Percentiles rank a stretch among this genome's conserved stretches.
phyloP scores from a whole-genome alignment of 495 filamentous ascomycete species.

The Opeltia flavorubescens region DNA sequence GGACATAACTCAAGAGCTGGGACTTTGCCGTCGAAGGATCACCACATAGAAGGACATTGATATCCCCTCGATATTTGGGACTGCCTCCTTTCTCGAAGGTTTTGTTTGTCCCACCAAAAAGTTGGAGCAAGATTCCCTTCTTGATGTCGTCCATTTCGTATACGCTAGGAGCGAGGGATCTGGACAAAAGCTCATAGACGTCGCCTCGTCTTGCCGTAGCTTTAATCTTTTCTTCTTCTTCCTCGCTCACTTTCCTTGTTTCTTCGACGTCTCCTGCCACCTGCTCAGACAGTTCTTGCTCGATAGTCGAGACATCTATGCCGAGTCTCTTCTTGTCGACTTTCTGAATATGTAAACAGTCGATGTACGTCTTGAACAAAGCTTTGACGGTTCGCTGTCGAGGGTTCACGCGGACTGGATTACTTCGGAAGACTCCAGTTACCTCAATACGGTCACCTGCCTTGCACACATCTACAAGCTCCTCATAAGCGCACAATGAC shows the following conservation, averaged over 20 bases:
- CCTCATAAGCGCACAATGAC: constrained; percentile 90
- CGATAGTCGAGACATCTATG: constrained; percentile 77
- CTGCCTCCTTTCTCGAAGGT: constrained; percentile 92
- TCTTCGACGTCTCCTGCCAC: constrained; percentile 63
- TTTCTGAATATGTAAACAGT: constrained; percentile 91
- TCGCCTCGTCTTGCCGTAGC: constrained; percentile 67
- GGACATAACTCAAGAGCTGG: constrained; percentile 82
- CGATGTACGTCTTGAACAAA: constrained; percentile 95
- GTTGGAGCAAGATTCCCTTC: constrained; percentile 90
- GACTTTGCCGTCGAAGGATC: constrained; percentile 96
- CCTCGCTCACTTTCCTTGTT: constrained; percentile 68
- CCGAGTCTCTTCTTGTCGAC: constrained; percentile 88
- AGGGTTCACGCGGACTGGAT: constrained; percentile 88
- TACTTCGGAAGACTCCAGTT: constrained; percentile 91
- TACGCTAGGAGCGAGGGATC: constrained; percentile 85
- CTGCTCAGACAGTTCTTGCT: constrained; percentile 69
- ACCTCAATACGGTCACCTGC: constrained; percentile 93
- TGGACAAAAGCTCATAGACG: constrained; percentile 83
- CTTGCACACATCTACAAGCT: constrained; percentile 93
- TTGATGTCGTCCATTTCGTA: constrained; percentile 99
- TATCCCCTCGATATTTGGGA: constrained; percentile 90
- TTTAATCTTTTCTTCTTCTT: constrained; percentile 83
- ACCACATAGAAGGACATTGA: constrained; percentile 92
- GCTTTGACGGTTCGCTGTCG: constrained; percentile 83
- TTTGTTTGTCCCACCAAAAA: constrained; percentile 99